Percentiles rank a stretch among this genome's conserved stretches.
Evolutionary conservation across 1,284 basidiomycete genomes (phyloP).

Genomic region (Malassezia obtusa): DNA sequence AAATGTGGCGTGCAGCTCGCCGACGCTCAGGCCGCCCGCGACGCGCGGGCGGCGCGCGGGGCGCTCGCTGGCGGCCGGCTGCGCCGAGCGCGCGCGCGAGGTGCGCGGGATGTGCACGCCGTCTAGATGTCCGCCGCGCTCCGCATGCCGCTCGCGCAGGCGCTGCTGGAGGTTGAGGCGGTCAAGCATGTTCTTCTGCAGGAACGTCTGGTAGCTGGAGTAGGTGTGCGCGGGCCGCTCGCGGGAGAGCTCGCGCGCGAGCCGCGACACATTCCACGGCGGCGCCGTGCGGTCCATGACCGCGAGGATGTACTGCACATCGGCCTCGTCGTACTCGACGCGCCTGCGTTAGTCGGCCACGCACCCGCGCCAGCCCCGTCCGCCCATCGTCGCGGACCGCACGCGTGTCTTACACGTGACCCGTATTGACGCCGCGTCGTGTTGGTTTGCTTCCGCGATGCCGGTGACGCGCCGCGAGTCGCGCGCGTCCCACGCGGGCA

Average conservation of each 20-base stretch:
- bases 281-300: slow-evolving; percentile 19
- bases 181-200: slow-evolving; percentile 21
- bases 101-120: background rate
- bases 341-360: slow-evolving; percentile 1
- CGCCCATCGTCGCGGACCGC: background rate
- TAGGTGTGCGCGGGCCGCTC: slow-evolving; percentile 20
- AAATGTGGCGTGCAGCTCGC: slow-evolving; percentile 1
- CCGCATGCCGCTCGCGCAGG: background rate
- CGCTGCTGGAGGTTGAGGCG: background rate
- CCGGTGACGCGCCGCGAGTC: slow-evolving; percentile 19
- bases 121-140: background rate
- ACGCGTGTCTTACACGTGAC: slow-evolving; percentile 1
- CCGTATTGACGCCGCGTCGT: background rate
- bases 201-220: slow-evolving; percentile 25
- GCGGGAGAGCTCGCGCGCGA: slow-evolving; percentile 20
- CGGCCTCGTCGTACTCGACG: background rate
- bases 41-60: background rate
- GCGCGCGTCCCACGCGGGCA: slow-evolving; percentile 16
- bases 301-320: slow-evolving; percentile 16
- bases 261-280: slow-evolving; percentile 25
- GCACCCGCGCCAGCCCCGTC: slow-evolving; percentile 1
- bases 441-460: slow-evolving; percentile 16
- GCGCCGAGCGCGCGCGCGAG: background rate
- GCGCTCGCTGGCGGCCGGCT: background rate
- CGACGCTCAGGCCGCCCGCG: background rate